Conservation (phyloP, 805 yeast species). For the Starmerella scarabaei region DNA sequence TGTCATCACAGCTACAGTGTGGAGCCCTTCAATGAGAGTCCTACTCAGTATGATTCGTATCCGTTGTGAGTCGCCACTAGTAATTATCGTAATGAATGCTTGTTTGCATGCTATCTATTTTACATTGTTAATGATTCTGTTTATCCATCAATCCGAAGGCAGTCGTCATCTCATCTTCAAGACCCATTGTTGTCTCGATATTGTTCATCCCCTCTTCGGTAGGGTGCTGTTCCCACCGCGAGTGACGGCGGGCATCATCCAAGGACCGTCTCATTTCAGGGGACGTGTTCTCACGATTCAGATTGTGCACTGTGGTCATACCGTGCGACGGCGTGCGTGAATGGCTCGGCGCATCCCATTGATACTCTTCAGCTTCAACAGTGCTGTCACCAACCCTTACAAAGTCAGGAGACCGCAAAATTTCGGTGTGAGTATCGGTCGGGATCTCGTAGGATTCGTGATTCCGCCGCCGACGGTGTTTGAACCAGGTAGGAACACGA, state of each 20-base stretch:
- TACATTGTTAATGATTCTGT: background rate
- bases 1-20: no score
- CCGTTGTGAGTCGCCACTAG: no score
- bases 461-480: constrained; percentile 7
- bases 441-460: constrained; percentile 19
- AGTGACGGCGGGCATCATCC: constrained; percentile 19
- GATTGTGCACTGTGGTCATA: constrained; percentile 14
- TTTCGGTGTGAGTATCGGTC: constrained; percentile 15
- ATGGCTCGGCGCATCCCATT: constrained; percentile 10
- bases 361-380: constrained; percentile 16
- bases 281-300: constrained; percentile 8
- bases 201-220: constrained; percentile 14
- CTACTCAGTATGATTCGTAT: no score
- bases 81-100: no score
- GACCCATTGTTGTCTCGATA: constrained; percentile 18
- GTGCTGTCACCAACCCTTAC: constrained; percentile 17
- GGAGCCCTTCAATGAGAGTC: no score
- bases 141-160: constrained; percentile 26
- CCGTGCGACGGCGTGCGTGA: background rate
- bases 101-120: no score
- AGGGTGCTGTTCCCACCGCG: constrained; percentile 23
- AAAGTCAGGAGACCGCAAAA: constrained; percentile 20
- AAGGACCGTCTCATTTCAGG: constrained; percentile 21
- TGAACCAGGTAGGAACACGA: constrained; percentile 5
- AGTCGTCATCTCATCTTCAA: constrained; percentile 25